Evolutionary conservation across 129 eudicot species (phyloP).

Genomic region (Helichrysum umbraculigerum): DNA sequence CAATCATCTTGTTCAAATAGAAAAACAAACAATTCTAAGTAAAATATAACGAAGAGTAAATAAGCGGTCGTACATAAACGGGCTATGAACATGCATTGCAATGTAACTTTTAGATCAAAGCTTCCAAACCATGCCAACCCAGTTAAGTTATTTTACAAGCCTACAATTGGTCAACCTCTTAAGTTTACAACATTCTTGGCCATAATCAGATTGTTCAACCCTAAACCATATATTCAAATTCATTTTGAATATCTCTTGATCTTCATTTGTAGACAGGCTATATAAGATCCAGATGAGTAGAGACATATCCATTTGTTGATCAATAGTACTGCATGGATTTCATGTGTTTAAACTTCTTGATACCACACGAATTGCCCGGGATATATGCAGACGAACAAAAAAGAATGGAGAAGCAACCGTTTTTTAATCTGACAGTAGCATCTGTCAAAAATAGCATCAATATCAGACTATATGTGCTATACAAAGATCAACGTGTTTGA

Average conservation of each 20-base stretch:
- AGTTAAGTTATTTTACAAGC: conserved; percentile 21
- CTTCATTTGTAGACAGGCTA: conserved; percentile 5
- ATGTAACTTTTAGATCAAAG: background rate
- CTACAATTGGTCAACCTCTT: conserved; percentile 15
- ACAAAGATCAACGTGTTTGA: background rate
- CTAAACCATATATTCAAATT: conserved; percentile 11
- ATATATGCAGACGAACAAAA: conserved; percentile 10
- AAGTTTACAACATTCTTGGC: conserved; percentile 24
- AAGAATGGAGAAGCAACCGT: background rate
- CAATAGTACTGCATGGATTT: conserved; percentile 3
- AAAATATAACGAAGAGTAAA: background rate
- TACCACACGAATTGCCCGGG: background rate
- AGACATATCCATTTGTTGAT: conserved; percentile 3
- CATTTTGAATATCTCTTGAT: conserved; percentile 1
- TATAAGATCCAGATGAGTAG: conserved; percentile 17
- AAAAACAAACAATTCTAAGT: background rate
- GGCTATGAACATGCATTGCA: conserved; percentile 11
- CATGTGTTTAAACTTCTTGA: conserved; percentile 11
- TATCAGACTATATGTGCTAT: background rate
- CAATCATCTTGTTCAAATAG: background rate
- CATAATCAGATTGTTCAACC: conserved; percentile 4
- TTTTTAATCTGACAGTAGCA: conserved; percentile 22
- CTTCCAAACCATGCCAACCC: conserved; percentile 8
- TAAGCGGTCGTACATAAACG: background rate
- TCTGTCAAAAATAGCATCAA: background rate